A percentile compares a stretch with the other conserved stretches of the same genome.
phyloP scores from a whole-genome alignment of 129 eudicot species.

The Silybum marianum region DNA sequence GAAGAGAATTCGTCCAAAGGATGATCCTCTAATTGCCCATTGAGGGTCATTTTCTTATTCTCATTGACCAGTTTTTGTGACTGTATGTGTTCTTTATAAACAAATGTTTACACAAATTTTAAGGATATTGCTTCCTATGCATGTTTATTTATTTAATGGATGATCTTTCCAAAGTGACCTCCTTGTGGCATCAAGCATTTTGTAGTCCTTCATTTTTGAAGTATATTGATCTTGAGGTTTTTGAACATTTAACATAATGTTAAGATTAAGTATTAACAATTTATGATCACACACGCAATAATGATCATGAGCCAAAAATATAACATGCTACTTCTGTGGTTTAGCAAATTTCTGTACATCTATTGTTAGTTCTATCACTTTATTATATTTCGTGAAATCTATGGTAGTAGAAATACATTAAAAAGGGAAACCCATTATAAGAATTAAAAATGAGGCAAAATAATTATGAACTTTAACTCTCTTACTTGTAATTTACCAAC shows the following conservation, averaged over 20 bases:
- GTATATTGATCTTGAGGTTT: background rate
- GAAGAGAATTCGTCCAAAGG: too few relatives aligned
- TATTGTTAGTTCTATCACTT: too few relatives aligned
- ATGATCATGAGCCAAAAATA: too few relatives aligned
- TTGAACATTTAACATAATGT: background rate
- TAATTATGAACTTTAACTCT: too few relatives aligned
- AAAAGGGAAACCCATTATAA: too few relatives aligned
- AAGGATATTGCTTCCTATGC: background rate
- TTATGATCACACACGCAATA: background rate
- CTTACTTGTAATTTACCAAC: too few relatives aligned
- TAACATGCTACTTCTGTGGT: too few relatives aligned
- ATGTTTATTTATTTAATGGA: slow-evolving; percentile 11
- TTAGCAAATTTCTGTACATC: too few relatives aligned
- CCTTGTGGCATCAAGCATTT: slow-evolving; percentile 1
- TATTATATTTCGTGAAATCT: too few relatives aligned
- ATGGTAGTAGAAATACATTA: too few relatives aligned
- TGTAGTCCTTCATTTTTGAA: background rate
- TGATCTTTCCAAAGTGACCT: background rate
- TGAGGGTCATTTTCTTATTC: background rate
- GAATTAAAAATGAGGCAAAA: too few relatives aligned
- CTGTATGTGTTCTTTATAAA: slow-evolving; percentile 7
- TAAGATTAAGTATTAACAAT: background rate
- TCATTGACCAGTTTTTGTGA: background rate
- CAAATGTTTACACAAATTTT: background rate
- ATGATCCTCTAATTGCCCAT: background rate